phyloP scores from a whole-genome alignment of 345 rosid species.

The Pistacia atlantica region DNA sequence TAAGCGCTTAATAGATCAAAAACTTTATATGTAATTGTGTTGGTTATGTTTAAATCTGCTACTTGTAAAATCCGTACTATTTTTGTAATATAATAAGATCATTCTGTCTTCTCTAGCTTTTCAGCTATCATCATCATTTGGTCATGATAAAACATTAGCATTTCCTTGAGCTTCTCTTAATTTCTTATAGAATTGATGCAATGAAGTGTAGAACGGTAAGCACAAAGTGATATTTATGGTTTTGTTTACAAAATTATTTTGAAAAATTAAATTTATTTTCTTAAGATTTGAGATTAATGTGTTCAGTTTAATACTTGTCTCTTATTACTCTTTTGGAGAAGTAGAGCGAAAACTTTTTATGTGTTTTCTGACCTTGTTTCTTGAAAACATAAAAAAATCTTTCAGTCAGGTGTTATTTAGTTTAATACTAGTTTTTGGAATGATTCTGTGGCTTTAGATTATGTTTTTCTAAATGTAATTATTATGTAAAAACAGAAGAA shows the following conservation, averaged over 20 bases:
- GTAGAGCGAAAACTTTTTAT: not conserved
- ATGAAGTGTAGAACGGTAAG: not conserved
- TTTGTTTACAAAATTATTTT: not conserved
- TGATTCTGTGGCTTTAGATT: too few species aligned
- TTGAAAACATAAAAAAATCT: too few species aligned
- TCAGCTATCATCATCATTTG: not conserved
- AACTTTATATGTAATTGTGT: conserved; percentile 10
- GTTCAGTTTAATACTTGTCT: not conserved
- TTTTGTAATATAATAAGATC: not conserved
- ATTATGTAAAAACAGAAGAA: too few species aligned
- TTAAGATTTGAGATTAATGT: too few species aligned
- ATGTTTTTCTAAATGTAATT: too few species aligned
- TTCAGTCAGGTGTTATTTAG: too few species aligned
- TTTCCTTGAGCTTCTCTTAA: too few species aligned
- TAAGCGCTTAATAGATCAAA: conserved; percentile 11
- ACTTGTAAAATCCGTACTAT: not conserved
- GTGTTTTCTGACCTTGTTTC: not conserved
- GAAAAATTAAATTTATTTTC: too few species aligned
- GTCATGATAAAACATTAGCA: not conserved
- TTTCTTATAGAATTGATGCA: not conserved
- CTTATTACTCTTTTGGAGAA: too few species aligned
- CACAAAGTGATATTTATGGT: not conserved
- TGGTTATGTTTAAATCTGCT: conserved; percentile 11
- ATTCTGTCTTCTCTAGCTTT: not conserved
- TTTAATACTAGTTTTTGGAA: not conserved